Base-by-base conservation (phyloP, 495 filamentous ascomycete species). In the Aspergillus campestris region DNA sequence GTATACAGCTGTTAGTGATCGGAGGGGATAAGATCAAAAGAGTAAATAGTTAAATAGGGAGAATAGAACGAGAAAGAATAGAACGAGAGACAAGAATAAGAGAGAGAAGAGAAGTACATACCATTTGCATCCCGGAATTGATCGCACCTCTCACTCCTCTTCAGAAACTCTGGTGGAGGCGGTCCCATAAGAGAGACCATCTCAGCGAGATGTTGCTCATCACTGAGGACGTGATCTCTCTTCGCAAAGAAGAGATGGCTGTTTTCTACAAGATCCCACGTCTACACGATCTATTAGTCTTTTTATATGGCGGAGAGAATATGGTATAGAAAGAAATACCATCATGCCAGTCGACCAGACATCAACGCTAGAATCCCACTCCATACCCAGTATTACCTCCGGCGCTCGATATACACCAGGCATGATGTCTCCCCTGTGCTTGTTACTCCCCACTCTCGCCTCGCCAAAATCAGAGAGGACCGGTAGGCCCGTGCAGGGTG, bases 331-430 rank as follows among this genome's bases (percentile, higher is more conserved):
- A 4, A 24, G 18, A 50, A 35, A 39, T 42, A 70, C 67, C 60
- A 70, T 59, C 8, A 58, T 51, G 11, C 62, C 64, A 50, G 67
- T 47, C 12, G 47, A 53, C 66, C 66, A 71, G 31, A 71, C 59
- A 53, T 71, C 66, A 18, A 69, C 51, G 24, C 59, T 64, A 13
- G 11, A 55, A 46, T 57, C 49, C 66, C 66, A 71, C 27, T 50
- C 50, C 44, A 60, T 62, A 1, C 49, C 52, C 34, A 69, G 31
- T 34, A 69, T 62, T 0, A 69, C 48, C 44, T 71, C 66, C 4
- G 65, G 66, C 34, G 65, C 63, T 29, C 62, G 45, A 51, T 70
- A 71, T 38, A 66, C 49, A 7, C 47, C 49, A 12, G 65, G 65
- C 60, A 63, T 63, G 44, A 64, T 56, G 44, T 64, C 58, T 3